These are phyloP conservation scores for Sideroxylon spinosum DNA, from an alignment of 179 eudicot species.

Conservation along the genomic window DNA sequence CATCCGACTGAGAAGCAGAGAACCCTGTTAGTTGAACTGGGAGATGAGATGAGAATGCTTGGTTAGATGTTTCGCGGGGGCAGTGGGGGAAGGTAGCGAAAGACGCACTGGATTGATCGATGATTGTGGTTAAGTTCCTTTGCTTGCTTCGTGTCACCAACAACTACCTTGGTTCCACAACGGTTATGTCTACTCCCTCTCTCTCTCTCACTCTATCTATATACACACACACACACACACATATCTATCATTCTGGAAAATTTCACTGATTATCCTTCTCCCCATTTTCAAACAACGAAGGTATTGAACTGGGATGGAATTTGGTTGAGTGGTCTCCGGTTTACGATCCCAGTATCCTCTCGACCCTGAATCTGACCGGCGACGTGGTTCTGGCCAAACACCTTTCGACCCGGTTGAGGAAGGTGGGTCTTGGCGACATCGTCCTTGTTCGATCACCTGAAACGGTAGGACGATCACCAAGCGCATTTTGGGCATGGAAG, in stretches of 20 bases:
- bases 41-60: too few relatives aligned
- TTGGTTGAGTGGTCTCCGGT: constrained; percentile 36
- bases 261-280: not conserved
- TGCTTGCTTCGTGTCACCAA: constrained; percentile 64
- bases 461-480: constrained; percentile 56
- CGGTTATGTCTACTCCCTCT: constrained; percentile 36
- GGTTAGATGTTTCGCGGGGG: too few relatives aligned
- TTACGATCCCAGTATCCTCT: constrained; percentile 85
- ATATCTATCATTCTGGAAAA: not conserved
- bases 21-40: too few relatives aligned
- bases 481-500: constrained; percentile 69
- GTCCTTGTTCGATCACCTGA: constrained; percentile 61
- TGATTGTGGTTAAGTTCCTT: constrained; percentile 56
- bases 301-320: not conserved
- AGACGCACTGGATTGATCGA: constrained; percentile 43
- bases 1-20: too few relatives aligned
- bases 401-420: constrained; percentile 54
- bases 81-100: too few relatives aligned
- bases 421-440: constrained; percentile 58
- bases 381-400: constrained; percentile 70
- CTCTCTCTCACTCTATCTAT: too few relatives aligned
- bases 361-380: constrained; percentile 75
- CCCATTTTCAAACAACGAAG: not conserved
- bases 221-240: too few relatives aligned
- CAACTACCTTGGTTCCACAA: constrained; percentile 55